Conservation (phyloP, 352 stramenopile species). For the Globisporangium iwayamae region DNA sequence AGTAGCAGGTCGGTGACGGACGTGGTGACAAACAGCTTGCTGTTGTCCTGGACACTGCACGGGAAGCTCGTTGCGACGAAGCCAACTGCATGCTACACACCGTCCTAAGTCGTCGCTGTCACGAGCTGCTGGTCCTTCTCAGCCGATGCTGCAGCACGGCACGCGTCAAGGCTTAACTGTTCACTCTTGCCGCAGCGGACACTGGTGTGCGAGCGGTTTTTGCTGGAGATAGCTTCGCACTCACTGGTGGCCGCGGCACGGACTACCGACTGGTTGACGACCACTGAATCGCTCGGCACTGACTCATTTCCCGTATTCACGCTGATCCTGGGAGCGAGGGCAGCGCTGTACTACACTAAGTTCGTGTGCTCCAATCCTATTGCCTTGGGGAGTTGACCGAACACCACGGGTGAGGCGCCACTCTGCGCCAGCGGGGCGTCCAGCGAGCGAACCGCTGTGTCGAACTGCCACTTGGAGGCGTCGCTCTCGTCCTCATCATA, state of each 20-base stretch:
- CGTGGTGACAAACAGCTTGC: neutral
- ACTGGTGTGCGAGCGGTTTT: neutral
- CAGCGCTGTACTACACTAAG: no score
- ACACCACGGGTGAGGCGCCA: neutral
- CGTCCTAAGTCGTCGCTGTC: neutral
- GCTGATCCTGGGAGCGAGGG: no score
- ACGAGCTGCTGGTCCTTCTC: neutral
- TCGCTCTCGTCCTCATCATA: neutral
- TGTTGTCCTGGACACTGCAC: neutral
- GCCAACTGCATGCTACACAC: slow-evolving; percentile 1
- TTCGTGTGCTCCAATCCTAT: no score
- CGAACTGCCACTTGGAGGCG: neutral
- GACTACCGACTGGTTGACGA: neutral
- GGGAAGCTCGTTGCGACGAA: neutral
- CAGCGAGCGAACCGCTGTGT: neutral
- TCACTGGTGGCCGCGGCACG: neutral
- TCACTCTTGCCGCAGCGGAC: neutral
- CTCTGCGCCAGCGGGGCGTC: neutral
- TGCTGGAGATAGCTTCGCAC: neutral
- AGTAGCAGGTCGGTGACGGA: neutral
- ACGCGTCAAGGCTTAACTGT: neutral
- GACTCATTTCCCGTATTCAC: no score
- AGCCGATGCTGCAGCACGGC: neutral
- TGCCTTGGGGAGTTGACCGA: neutral
- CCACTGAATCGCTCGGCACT: no score